Base-by-base conservation (phyloP, 1,139 yeast species). In the Magnusiomyces magnusii region DNA sequence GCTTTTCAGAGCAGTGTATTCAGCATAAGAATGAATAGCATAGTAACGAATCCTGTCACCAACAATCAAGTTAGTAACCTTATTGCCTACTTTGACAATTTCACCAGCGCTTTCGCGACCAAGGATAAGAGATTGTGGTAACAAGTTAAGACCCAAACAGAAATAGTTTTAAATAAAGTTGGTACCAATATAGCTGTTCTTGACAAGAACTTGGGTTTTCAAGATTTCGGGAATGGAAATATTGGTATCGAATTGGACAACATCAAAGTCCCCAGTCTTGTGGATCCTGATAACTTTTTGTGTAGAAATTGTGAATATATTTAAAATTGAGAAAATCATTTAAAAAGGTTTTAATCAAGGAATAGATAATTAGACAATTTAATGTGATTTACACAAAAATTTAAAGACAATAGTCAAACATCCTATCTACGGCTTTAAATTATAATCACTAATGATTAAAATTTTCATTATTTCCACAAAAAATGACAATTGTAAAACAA, bases 81-180 rank as follows among this genome's bases (percentile, higher is more conserved):
- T 73, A 1, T 74, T 65, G 34, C 97, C 97, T 23, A 82, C 80
- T 23, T 85, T 82, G 44, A 80, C 93, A 54, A 91, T 82, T 21
- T 73, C 80, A 41, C 97, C 97, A 44, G 87, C 76, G 2, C 92
- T 96, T 71, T 91, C 97, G 60, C 91, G 78, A n/a, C 97, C 97
- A 50, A 87, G 76, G 47, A 82, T 74, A 60, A 76, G 77, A 0
- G 97, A 97, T 54, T 76, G 71, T 44, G 71, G 65, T 1, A 77
- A 69, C 2, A 88, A 86, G 68, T 90, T 91, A 5, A 85, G 67
- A 1, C 97, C 97, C 57, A 76, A 80, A 68, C 97, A 80, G 76
- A 87, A 88, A 73, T 91, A 91, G 2, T 84, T 78, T 67, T 91
- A 97, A 64, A 90, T 86, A 75, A 82, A 87, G 67, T 91, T 91